Evolutionary conservation across 495 filamentous ascomycete species (phyloP), one percentile per base, ranked within the genome.

Genomic region (Cercophora newfieldiana): DNA sequence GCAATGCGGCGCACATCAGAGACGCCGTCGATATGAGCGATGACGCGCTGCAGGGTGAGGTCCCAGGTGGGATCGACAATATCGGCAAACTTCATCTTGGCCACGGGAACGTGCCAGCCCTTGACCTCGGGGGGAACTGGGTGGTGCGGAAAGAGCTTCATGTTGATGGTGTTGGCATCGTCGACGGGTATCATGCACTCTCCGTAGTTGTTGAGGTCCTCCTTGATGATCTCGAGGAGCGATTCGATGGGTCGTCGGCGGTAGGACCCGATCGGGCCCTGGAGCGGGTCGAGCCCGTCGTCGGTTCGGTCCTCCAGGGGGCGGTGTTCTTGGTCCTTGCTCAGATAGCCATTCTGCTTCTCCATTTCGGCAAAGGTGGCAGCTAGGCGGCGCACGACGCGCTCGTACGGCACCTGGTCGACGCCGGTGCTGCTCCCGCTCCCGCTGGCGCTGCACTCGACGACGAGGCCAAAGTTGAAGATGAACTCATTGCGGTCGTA

Each of bases 141-240:
- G 70, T 93, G 93, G 57, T 89, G 86, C 0, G 92, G 92, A 78
- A 97, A 97, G 56, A 97, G 86, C 75, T 97, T 97, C 83, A 99
- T 91, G 77, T 97, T 97, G 73, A 99, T 86, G 12, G 92, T 97
- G 78, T 97, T 97, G 66, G 91, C 87, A 66, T 96, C 92, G 76
- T 97, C 93, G 70, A 97, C 92, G 1, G 94, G 92, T 69, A 97
- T 95, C 94, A 97, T 94, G 85, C 92, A 96, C 80, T 99, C 95
- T 70, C 90, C 92, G 69, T 98, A 99, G 72, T 96, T 96, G 73
- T 98, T 98, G 61, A 99, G 77, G 71, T 98, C 94, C 79, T 97
- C 91, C 80, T 96, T 90, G 62, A 99, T 83, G 67, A 93, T 93
- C 79, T 97, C 93, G 68, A 96, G 88, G 30, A 99, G 78, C 47